These are phyloP conservation scores for Ophiostoma tasmaniense DNA, from an alignment of 2,329 filamentous ascomycete species.

Conservation along the genomic window DNA sequence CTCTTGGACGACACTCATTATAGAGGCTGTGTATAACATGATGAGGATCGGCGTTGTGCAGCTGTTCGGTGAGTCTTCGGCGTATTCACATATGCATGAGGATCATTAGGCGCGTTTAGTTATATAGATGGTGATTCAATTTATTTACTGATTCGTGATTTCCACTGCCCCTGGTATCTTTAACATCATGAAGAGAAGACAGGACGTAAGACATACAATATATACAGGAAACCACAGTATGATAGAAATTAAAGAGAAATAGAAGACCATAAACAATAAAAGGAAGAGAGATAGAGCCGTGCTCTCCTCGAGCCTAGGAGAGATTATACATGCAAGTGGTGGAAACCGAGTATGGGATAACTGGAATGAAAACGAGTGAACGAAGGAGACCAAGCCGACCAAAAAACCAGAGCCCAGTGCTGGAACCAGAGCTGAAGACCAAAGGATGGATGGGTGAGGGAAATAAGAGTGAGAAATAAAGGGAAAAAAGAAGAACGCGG, in stretches of 20 bases:
- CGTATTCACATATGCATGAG: not conserved
- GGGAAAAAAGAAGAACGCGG: not conserved
- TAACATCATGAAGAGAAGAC: not conserved
- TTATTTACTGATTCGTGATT: not conserved
- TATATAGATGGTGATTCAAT: not conserved
- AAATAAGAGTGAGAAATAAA: not conserved
- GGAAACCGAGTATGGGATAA: not conserved
- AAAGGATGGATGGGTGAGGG: not conserved
- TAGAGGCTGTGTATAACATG: not conserved
- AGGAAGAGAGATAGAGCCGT: not conserved
- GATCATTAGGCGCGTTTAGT: too few relatives aligned
- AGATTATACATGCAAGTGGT: not conserved
- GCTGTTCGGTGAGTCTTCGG: not conserved
- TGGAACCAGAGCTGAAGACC: not conserved
- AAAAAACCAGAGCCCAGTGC: not conserved
- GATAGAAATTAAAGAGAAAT: not conserved
- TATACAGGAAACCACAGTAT: constrained; percentile 1
- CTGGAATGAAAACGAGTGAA: not conserved
- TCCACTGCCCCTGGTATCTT: not conserved
- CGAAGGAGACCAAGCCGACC: not conserved
- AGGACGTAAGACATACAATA: not conserved
- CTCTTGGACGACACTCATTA: not conserved
- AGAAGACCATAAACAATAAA: not conserved
- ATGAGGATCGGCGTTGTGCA: not conserved
- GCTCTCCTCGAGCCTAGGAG: not conserved